Evolutionary conservation across 306 rosid species (phyloP), one percentile per base, ranked within the genome.

Genomic region (Lagenaria siceraria): DNA sequence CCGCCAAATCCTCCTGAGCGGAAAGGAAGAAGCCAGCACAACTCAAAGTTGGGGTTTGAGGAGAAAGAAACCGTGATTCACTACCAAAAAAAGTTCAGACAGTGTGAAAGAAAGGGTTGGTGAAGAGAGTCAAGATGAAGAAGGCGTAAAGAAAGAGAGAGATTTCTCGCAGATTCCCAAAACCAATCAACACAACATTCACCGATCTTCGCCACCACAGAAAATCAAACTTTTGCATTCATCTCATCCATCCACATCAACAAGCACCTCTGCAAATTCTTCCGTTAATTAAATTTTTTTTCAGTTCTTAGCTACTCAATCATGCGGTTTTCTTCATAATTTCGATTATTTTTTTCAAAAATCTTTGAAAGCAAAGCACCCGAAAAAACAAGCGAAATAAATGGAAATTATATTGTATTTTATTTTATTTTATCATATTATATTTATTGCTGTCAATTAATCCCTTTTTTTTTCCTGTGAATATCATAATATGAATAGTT

Each of bases 111-210:
- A n/a, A 52, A 40, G 13, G 60, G 54, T 31, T 31, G 77, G 29
- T 73, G 77, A 49, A 51, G 77, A 73, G 8, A 27, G 22, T 48
- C 40, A 17, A 71, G 76, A 25, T 38, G 75, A 66, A 21, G 56
- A 33, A 5, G 70, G 73, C 22, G 73, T 60, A 19, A 24, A 72
- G 53, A 66, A 58, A 3, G 70, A 69, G 51, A 66, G 76, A 72
- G 76, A 72, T 72, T 72, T 49, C 60, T 72, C 60, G 76, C 76
- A 66, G 62, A 73, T 73, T 73, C 77, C 77, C 2, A 51, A 73
- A 10, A 19, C 18, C 61, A 72, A 72, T 29, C 60, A 53, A 48
- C 38, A 71, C 14, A 25, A 25, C 3, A 48, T n/a, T 73, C 77
- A 49, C 48, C 61, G 62, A 73, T 73, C 77, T 29, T 51, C 77